Conservation (phyloP, 306 rosid species). For the Luffa aegyptiaca region DNA sequence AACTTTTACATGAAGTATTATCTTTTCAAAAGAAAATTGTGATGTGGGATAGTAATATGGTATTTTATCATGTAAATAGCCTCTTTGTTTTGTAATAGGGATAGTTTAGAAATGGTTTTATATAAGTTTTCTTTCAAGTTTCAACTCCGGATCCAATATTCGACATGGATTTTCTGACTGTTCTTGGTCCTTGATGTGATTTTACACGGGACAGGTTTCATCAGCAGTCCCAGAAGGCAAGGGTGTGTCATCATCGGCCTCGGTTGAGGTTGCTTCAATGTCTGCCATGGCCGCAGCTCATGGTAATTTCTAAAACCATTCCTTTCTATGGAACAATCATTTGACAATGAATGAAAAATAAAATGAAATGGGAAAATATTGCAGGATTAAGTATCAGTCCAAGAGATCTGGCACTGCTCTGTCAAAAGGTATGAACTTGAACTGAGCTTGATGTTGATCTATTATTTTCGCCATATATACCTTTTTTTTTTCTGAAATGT, state of each 20-base stretch:
- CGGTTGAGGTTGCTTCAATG: conserved; percentile 99
- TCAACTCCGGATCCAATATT: not conserved
- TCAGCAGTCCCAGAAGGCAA: conserved; percentile 98
- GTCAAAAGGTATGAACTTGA: conserved; percentile 72
- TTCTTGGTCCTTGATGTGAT: not conserved
- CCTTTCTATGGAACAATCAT: not conserved
- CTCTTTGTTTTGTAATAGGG: not conserved
- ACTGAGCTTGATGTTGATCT: not conserved
- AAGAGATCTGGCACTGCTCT: conserved; percentile 82
- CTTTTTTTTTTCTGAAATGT: not conserved
- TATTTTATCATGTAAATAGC: not conserved
- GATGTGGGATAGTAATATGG: not conserved
- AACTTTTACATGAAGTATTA: not conserved
- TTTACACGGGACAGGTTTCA: conserved; percentile 39
- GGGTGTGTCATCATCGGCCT: conserved; percentile 96
- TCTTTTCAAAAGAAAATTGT: not conserved
- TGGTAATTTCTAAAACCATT: conserved; percentile 35
- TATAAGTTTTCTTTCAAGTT: not conserved
- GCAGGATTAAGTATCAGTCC: conserved; percentile 69
- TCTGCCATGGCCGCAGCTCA: conserved; percentile 84
- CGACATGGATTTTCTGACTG: not conserved
- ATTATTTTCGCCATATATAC: not conserved
- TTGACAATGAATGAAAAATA: not conserved
- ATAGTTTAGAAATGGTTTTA: not conserved
- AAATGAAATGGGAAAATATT: not conserved